phyloP scores from a whole-genome alignment of 2,329 filamentous ascomycete species.

The Fusarium tjaetaba region DNA sequence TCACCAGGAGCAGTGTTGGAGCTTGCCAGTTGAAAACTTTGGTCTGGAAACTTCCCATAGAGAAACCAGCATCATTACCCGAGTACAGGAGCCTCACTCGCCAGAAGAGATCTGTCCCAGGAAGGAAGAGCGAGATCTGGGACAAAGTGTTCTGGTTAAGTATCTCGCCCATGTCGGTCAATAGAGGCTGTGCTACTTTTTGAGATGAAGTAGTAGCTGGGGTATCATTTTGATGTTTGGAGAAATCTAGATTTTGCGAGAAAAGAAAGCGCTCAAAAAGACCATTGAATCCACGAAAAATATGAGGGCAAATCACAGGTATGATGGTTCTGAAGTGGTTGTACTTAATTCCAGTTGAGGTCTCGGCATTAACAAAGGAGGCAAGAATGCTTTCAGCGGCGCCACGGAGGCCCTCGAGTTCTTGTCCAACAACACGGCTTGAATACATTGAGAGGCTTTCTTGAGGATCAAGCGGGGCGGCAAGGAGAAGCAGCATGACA shows the following conservation, averaged over 20 bases:
- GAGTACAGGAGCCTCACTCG: constrained; percentile 75
- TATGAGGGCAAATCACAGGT: constrained; percentile 68
- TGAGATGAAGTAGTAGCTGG: constrained; percentile 17
- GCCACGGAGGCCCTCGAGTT: constrained; percentile 66
- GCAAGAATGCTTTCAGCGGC: constrained; percentile 73
- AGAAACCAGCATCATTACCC: constrained; percentile 76
- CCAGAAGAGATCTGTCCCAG: constrained; percentile 71
- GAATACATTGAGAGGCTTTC: constrained; percentile 72
- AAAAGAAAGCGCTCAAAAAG: constrained; percentile 82
- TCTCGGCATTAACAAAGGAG: constrained; percentile 73
- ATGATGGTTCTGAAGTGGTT: constrained; percentile 69
- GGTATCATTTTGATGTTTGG: constrained; percentile 56
- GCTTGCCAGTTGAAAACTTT: constrained; percentile 82
- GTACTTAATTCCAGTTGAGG: constrained; percentile 70
- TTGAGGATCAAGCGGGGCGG: constrained; percentile 71
- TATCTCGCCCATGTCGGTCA: constrained; percentile 66
- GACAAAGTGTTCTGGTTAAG: constrained; percentile 71
- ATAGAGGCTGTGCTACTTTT: constrained; percentile 57
- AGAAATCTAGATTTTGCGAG: constrained; percentile 75
- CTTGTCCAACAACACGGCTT: constrained; percentile 62
- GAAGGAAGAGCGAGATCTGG: constrained; percentile 79
- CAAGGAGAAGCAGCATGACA: constrained; percentile 74
- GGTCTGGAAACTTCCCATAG: constrained; percentile 79
- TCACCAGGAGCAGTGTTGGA: constrained; percentile 76
- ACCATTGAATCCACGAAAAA: constrained; percentile 74